Base-by-base conservation (phyloP, 2,329 filamentous ascomycete genomes). In the Malbranchea zuffiana region DNA sequence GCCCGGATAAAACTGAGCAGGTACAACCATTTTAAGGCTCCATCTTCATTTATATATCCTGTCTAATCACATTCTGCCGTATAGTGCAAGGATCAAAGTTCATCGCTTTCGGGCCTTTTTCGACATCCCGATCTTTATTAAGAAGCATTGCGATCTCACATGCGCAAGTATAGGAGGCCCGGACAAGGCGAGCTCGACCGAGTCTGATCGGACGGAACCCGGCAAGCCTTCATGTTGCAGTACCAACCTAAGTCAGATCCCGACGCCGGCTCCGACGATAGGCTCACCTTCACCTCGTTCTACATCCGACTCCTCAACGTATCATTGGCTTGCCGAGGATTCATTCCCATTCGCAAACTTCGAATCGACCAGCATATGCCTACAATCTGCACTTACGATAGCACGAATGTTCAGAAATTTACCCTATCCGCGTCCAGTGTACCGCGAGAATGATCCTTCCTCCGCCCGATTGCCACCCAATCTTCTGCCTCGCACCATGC, bases 61-160 rank as follows among this genome's bases (percentile, higher is more conserved):
- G 17, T 18, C 23, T 39, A 17, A 31, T 20, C 13, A 21, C 21
- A n/a, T 16, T 4, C n/a, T 36, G 10, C 18, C 19, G 8, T 12
- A 26, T 41, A 66, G 63, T 45, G 60, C 63, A 7, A 59, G 61
- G 45, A 65, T 66, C 20, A 66, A 66, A 47, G 51, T 57, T 1
- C 62, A 66, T 40, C 59, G 63, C n/a, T 65, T 65, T 37, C 50
- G 61, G 27, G 63, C 63, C 11, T 66, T 66, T 41, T 60, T 57
- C 12, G 62, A 66, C 38, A 60, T 64, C 7, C 62, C 63, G 1
- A 56, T 66, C 10, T 66, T 66, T 43, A 56, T 64, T 16, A 62
- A 63, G 39, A 57, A 55, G 25, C 62, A 66, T 37, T 66, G 62
- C 44, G 63, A 66, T 39, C 51, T 66, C 13, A 36, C 44, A 28